phyloP scores from a whole-genome alignment of 148 eudicot genomes.

The Polygonum maritimum region DNA sequence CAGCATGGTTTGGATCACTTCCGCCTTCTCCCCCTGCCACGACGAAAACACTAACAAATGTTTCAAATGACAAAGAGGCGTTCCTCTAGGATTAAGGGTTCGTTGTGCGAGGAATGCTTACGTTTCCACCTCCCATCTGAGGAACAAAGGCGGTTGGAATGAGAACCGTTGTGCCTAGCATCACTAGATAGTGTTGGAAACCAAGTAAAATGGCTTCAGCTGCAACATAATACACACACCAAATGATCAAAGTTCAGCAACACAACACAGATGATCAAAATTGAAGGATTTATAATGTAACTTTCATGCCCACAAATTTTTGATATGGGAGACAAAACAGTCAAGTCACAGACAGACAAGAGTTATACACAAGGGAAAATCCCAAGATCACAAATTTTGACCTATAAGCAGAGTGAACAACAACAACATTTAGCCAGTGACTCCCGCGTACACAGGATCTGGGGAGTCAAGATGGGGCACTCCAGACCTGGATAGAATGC shows the following conservation, averaged over 20 bases:
- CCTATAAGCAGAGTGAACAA: neutral
- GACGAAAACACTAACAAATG: no score
- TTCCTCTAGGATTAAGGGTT: neutral
- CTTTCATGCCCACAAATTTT: no score
- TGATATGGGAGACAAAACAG: neutral
- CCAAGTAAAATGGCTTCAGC: slow-evolving; percentile 97
- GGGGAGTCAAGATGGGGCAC: no score
- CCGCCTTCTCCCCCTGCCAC: slow-evolving; percentile 70
- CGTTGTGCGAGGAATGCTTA: slow-evolving; percentile 18
- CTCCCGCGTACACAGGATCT: no score
- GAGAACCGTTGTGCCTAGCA: slow-evolving; percentile 94
- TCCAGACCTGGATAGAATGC: no score
- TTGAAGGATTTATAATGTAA: no score
- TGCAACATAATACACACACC: slow-evolving; percentile 25
- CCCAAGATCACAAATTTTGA: neutral
- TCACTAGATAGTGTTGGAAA: slow-evolving; percentile 89
- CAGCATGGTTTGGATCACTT: slow-evolving; percentile 87
- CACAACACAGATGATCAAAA: no score
- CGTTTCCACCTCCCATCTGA: slow-evolving; percentile 99
- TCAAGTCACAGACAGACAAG: no score
- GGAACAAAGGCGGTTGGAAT: slow-evolving; percentile 97
- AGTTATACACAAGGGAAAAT: neutral
- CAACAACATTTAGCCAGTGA: no score
- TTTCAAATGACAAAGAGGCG: no score
- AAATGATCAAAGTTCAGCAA: neutral